A percentile compares a stretch with the other conserved stretches of the same genome.
Evolutionary conservation across 2,329 filamentous ascomycete species (phyloP).

Genomic region (Beauveria scarabaeidicola): DNA sequence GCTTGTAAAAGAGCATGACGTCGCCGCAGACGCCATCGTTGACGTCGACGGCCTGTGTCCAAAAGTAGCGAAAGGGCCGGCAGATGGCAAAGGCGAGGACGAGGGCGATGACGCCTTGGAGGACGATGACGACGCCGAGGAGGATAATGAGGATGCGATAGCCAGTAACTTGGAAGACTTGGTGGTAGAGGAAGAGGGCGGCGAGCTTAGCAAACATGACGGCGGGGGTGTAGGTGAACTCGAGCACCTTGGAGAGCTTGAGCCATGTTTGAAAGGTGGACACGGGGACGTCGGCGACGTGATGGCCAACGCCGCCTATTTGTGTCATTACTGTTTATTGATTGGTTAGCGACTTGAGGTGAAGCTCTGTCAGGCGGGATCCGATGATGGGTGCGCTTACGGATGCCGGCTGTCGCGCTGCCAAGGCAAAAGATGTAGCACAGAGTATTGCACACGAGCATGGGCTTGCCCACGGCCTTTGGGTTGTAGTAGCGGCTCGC

Average conservation of each 20-base stretch:
- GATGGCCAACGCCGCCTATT: constrained; percentile 12
- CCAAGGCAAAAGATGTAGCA: constrained; percentile 11
- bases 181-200: constrained; percentile 13
- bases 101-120: constrained; percentile 11
- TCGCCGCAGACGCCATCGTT: constrained; percentile 11
- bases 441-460: constrained; percentile 11
- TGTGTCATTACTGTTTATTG: constrained; percentile 8
- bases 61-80: constrained; percentile 11
- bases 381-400: not conserved
- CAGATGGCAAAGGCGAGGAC: constrained; percentile 11
- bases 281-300: constrained; percentile 1
- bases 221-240: constrained; percentile 13
- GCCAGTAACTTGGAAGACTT: constrained; percentile 3
- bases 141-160: constrained; percentile 8
- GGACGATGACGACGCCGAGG: constrained; percentile 9
- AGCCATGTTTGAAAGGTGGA: constrained; percentile 12
- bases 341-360: too few relatives aligned
- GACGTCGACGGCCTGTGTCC: constrained; percentile 11
- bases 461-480: constrained; percentile 10
- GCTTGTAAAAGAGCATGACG: constrained; percentile 14
- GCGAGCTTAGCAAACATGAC: constrained; percentile 13
- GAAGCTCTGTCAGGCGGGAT: too few relatives aligned
- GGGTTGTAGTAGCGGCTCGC: constrained; percentile 11
- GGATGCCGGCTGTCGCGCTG: constrained; percentile 7
- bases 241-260: constrained; percentile 12